These are phyloP conservation scores for Moesziomyces parantarcticus DNA, from an alignment of 1,284 basidiomycete species.

Conservation along the genomic window DNA sequence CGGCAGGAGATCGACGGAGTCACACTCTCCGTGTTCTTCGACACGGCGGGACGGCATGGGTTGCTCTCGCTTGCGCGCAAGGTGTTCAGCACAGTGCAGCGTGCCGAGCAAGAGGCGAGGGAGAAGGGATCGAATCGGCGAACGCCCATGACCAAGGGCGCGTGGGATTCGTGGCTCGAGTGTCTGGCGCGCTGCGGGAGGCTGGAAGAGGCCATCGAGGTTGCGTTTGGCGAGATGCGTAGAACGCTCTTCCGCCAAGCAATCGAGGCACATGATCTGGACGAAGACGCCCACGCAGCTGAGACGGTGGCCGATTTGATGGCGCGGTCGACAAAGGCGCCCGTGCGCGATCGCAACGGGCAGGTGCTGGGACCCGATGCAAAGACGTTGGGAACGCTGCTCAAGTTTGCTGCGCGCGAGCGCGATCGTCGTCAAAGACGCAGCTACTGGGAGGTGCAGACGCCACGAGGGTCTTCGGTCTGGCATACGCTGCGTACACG, in stretches of 20 bases:
- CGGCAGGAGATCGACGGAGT: conserved; percentile 72
- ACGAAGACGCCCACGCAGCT: neutral
- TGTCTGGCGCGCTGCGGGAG: conserved; percentile 80
- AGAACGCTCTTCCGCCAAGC: conserved; percentile 19
- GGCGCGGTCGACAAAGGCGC: conserved; percentile 6
- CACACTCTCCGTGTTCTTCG: conserved; percentile 83
- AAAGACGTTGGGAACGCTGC: conserved; percentile 67
- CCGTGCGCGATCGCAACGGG: conserved; percentile 21
- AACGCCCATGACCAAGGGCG: conserved; percentile 72
- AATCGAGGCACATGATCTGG: neutral
- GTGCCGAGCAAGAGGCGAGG: conserved; percentile 70
- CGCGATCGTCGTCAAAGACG: conserved; percentile 23
- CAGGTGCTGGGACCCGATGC: conserved; percentile 49
- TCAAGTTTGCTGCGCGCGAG: conserved; percentile 66
- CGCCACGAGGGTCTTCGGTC: conserved; percentile 1
- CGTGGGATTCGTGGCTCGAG: conserved; percentile 85
- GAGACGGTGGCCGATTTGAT: conserved; percentile 8
- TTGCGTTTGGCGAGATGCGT: conserved; percentile 76
- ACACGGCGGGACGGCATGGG: conserved; percentile 79
- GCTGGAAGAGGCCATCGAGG: conserved; percentile 77
- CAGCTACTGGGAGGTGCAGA: no score
- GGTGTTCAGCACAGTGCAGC: conserved; percentile 24
- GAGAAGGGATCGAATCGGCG: conserved; percentile 72
- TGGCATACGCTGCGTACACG: conserved; percentile 31
- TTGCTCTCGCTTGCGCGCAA: conserved; percentile 33